A percentile compares a stretch with the other conserved stretches of the same genome.
Conservation (phyloP, 495 filamentous ascomycete species). For the Cairneyella variabilis region DNA sequence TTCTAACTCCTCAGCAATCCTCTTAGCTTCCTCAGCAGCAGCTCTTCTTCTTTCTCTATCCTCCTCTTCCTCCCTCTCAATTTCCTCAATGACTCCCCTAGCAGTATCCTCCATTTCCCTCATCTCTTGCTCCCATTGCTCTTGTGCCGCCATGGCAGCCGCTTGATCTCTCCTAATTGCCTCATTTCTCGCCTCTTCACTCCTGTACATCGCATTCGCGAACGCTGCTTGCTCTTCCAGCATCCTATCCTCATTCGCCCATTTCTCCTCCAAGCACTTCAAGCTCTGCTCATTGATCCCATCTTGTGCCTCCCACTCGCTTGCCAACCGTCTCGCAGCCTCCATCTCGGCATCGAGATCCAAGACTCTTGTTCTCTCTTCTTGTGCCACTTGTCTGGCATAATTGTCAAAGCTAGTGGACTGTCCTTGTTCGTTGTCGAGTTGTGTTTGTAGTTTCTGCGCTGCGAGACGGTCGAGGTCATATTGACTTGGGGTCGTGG, state of each 20-base stretch:
- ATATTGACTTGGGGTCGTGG: not conserved
- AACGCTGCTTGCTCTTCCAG: not conserved
- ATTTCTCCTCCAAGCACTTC: not conserved
- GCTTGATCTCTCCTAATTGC: not conserved
- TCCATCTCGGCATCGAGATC: not conserved
- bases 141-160: not conserved
- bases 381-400: not conserved
- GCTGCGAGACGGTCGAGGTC: constrained; percentile 7
- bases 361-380: not conserved
- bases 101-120: not conserved
- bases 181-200: not conserved
- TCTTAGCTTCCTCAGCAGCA: not conserved
- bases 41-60: not conserved
- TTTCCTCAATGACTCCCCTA: not conserved
- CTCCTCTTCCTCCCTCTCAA: not conserved
- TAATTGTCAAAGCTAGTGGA: too few relatives aligned
- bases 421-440: not conserved
- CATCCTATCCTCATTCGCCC: not conserved
- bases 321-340: not conserved
- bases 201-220: not conserved
- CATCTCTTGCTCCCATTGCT: constrained; percentile 2
- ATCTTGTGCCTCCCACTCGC: constrained; percentile 9
- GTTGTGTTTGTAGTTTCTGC: constrained; percentile 2
- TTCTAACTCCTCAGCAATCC: constrained; percentile 1
- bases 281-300: not conserved